These are phyloP conservation scores for Ceratocystis alfenasii DNA, from an alignment of 2,329 filamentous ascomycete genomes.

Conservation along the genomic window DNA sequence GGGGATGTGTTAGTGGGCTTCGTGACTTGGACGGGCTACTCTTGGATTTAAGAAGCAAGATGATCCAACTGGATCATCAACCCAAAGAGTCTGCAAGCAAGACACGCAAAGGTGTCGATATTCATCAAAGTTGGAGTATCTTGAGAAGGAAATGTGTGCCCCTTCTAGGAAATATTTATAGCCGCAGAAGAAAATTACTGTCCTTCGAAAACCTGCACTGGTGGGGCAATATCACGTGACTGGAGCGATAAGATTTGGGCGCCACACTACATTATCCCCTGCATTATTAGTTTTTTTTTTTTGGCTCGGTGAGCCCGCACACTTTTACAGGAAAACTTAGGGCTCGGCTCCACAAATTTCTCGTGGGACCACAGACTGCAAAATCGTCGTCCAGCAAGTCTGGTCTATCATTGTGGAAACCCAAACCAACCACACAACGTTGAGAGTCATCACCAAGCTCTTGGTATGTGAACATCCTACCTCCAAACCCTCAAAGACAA, in stretches of 20 bases:
- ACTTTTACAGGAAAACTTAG: constrained; percentile 21
- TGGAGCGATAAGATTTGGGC: background rate
- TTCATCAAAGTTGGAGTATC: background rate
- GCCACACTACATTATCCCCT: background rate
- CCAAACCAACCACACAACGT: constrained; percentile 23
- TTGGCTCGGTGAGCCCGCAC: constrained; percentile 17
- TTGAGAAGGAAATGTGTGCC: background rate
- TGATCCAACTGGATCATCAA: background rate
- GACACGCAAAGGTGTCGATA: background rate
- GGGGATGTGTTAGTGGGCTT: background rate
- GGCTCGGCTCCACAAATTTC: constrained; percentile 21
- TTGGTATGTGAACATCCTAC: constrained; percentile 22
- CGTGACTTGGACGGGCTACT: background rate
- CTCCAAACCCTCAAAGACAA: constrained; percentile 20
- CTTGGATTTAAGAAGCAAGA: background rate
- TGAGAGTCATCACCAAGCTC: constrained; percentile 23
- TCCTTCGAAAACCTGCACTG: constrained; percentile 27
- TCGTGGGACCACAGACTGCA: constrained; percentile 21
- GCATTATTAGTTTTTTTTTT: background rate
- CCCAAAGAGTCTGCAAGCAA: background rate
- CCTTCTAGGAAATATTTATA: background rate
- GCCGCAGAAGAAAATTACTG: constrained; percentile 25
- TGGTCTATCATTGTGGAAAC: constrained; percentile 23
- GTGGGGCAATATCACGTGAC: constrained; percentile 6
- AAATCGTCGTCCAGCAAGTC: constrained; percentile 22